These are phyloP conservation scores for Fusarium agapanthi DNA, from an alignment of 2,329 filamentous ascomycete species.

Conservation along the genomic window DNA sequence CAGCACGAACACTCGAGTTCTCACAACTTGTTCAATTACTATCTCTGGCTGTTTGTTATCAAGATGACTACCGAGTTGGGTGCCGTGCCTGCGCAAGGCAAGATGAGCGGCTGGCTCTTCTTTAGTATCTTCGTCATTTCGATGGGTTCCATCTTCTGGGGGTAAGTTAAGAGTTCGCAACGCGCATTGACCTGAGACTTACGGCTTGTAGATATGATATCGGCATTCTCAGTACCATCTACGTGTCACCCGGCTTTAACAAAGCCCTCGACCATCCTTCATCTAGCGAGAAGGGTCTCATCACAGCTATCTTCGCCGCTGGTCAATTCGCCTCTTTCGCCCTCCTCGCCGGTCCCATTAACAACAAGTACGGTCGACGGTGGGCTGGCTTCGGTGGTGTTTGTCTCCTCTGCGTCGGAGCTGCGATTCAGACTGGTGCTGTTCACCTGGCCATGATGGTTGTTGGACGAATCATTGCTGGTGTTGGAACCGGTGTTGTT, in stretches of 20 bases:
- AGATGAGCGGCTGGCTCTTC: slow-evolving; percentile 18
- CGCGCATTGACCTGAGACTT: not conserved
- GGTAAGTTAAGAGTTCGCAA: not conserved
- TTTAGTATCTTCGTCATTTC: slow-evolving; percentile 16
- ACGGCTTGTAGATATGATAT: not conserved
- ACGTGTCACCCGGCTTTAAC: slow-evolving; percentile 14
- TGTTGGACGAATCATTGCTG: slow-evolving; percentile 3
- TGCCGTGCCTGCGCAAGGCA: not conserved
- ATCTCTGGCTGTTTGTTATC: not conserved
- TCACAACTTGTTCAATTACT: not conserved
- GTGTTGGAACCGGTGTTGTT: slow-evolving; percentile 8
- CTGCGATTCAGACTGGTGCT: slow-evolving; percentile 15
- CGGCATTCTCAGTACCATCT: slow-evolving; percentile 15
- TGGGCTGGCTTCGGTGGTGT: slow-evolving; percentile 6
- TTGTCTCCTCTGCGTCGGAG: slow-evolving; percentile 4
- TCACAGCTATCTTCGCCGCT: slow-evolving; percentile 12
- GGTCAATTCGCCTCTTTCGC: slow-evolving; percentile 10
- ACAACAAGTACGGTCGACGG: slow-evolving; percentile 9
- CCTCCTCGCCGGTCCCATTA: not conserved
- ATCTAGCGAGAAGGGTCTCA: slow-evolving; percentile 12
- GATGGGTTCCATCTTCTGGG: slow-evolving; percentile 19
- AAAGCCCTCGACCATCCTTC: slow-evolving; percentile 1
- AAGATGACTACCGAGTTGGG: slow-evolving; percentile 12
- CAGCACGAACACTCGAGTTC: not conserved
- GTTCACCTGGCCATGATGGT: slow-evolving; percentile 23